Conservation (phyloP, 2,329 filamentous ascomycete species). For the Clarireedia hainanense region DNA sequence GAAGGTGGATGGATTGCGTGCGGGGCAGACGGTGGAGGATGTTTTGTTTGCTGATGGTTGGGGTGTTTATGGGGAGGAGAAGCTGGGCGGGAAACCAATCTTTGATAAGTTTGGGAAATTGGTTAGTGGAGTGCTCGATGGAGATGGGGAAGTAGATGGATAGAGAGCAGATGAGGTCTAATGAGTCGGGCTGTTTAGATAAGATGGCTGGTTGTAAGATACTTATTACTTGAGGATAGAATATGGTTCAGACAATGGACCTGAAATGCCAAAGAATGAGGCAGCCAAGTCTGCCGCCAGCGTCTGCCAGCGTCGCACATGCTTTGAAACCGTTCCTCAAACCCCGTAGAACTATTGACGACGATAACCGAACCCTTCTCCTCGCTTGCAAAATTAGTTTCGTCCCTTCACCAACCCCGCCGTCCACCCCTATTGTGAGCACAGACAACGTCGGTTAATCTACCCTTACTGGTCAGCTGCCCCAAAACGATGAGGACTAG, state of each 20-base stretch:
- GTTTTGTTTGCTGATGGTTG: not conserved
- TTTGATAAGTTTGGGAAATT: not conserved
- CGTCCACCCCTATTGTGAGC: too few species aligned
- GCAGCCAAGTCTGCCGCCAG: too few species aligned
- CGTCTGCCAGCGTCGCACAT: too few species aligned
- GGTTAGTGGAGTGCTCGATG: not conserved
- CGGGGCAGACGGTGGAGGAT: not conserved
- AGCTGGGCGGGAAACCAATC: not conserved
- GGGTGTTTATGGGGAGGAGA: not conserved
- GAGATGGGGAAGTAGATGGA: not conserved
- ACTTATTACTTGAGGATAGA: not conserved
- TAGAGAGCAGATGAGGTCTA: not conserved
- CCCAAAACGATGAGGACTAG: too few species aligned
- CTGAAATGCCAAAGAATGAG: too few species aligned
- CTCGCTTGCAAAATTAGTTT: too few species aligned
- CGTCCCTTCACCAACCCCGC: too few species aligned
- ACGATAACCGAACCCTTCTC: too few species aligned
- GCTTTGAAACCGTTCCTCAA: too few species aligned
- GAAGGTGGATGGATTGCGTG: not conserved
- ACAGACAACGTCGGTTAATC: too few species aligned
- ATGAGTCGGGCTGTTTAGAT: not conserved
- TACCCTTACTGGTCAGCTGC: too few species aligned
- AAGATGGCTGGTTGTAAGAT: not conserved
- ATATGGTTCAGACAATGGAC: not conserved
- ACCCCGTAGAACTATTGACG: too few species aligned